Conservation (phyloP, 768 basidiomycete species). For the Tulasnella sp. region DNA sequence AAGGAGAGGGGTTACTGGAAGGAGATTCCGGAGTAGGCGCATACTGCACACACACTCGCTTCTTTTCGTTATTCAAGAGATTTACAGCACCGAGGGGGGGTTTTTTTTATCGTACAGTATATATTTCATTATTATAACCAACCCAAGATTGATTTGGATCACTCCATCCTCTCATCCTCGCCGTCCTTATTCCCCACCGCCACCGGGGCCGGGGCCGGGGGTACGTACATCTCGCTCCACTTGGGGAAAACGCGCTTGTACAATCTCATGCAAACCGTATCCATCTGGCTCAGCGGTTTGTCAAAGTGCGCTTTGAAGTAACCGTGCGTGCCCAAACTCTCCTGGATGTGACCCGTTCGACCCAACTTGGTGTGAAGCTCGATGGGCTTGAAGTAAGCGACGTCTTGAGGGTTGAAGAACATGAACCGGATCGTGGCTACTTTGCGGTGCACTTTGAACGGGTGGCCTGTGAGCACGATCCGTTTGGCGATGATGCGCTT, state of each 20-base stretch:
- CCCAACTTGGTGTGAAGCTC: conserved; percentile 90
- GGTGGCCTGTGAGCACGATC: conserved; percentile 90
- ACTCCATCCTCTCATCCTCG: background rate
- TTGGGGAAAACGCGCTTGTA: conserved; percentile 93
- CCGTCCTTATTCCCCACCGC: background rate
- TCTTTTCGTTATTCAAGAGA: no score
- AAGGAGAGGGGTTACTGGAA: background rate
- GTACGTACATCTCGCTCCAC: conserved; percentile 48
- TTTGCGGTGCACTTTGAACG: conserved; percentile 94
- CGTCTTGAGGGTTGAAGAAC: conserved; percentile 92
- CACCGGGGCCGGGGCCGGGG: background rate
- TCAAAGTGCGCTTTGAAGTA: conserved; percentile 97
- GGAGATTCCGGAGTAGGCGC: background rate
- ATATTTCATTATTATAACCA: background rate
- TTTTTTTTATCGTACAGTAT: background rate
- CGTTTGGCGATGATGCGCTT: conserved; percentile 87
- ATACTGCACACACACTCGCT: no score
- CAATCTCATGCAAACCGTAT: conserved; percentile 87
- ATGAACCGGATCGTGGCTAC: conserved; percentile 96
- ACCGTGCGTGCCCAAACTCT: conserved; percentile 92
- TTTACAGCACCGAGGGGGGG: no score
- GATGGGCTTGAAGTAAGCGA: conserved; percentile 86
- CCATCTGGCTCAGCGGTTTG: conserved; percentile 90
- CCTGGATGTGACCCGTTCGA: conserved; percentile 75
- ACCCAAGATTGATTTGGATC: background rate